Conservation (phyloP, 176 grass and related monocot species). For the Bromus sterilis region DNA sequence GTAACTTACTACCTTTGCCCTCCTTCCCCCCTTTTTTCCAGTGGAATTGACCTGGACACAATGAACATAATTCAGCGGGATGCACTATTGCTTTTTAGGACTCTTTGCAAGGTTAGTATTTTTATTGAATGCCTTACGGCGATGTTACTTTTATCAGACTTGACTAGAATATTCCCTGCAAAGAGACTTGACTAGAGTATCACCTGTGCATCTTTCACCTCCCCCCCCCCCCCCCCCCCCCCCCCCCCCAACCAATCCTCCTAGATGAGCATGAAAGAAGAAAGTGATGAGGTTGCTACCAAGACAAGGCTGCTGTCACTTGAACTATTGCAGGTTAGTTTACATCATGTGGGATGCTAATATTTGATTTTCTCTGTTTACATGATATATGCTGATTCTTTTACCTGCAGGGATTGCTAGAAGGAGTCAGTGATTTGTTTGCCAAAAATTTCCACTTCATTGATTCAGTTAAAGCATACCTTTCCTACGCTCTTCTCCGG, state of each 20-base stretch:
- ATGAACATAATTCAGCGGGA: conserved; percentile 87
- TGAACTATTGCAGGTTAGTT: conserved; percentile 86
- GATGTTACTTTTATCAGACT: neutral
- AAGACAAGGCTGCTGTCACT: conserved; percentile 97
- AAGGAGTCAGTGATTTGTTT: conserved; percentile 83
- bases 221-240: no score
- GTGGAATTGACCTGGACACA: conserved; percentile 89
- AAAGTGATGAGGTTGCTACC: conserved; percentile 85
- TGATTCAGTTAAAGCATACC: conserved; percentile 98
- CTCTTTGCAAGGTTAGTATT: conserved; percentile 86
- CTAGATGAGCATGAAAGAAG: conserved; percentile 99
- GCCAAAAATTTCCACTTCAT: conserved; percentile 99
- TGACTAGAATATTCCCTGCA: conserved; percentile 17
- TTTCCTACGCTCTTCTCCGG: conserved; percentile 89
- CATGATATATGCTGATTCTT: conserved; percentile 15
- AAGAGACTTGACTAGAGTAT: conserved; percentile 17
- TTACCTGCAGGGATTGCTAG: conserved; percentile 78
- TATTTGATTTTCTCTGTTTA: conserved; percentile 35
- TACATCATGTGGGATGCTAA: conserved; percentile 11
- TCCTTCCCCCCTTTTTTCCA: conserved; percentile 1
- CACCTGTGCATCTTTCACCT: neutral
- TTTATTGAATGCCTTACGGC: conserved; percentile 25
- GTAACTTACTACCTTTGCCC: conserved; percentile 5
- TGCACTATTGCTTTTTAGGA: conserved; percentile 86
- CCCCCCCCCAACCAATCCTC: no score